These are phyloP conservation scores for Cryptosporidium tyzzeri DNA, from an alignment of 169 alveolate species.

Conservation along the genomic window DNA sequence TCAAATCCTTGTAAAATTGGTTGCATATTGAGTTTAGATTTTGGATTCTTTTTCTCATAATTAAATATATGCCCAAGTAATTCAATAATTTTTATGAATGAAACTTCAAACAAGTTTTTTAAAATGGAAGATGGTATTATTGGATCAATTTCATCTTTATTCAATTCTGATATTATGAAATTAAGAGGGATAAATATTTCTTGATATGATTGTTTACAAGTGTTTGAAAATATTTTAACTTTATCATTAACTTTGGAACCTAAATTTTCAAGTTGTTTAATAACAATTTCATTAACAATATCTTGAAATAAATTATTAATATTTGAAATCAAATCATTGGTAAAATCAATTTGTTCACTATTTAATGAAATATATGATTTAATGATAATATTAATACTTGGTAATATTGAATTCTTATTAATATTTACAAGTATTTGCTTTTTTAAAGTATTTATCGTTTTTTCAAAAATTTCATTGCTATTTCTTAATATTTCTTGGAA, in stretches of 20 bases:
- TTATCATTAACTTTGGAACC: background rate
- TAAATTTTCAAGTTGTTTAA: conserved; percentile 17
- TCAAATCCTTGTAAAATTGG: conserved; percentile 33
- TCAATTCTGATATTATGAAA: conserved; percentile 19
- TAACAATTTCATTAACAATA: conserved; percentile 42
- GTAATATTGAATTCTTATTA: conserved; percentile 18
- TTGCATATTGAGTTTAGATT: background rate
- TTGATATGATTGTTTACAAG: conserved; percentile 30
- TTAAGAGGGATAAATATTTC: conserved; percentile 32
- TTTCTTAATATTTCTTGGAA: background rate
- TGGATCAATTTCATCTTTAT: background rate
- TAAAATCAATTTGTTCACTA: conserved; percentile 3
- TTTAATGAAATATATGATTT: conserved; percentile 33
- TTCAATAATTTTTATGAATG: conserved; percentile 22
- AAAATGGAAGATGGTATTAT: background rate
- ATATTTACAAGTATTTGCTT: conserved; percentile 5
- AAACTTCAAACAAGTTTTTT: conserved; percentile 15
- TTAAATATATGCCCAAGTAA: conserved; percentile 2
- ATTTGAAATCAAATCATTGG: conserved; percentile 21
- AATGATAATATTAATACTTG: background rate
- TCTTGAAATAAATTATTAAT: conserved; percentile 20
- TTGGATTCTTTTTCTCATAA: conserved; percentile 8
- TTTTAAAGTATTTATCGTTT: conserved; percentile 30
- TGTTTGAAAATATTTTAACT: background rate
- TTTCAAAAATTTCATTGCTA: conserved; percentile 34